Evolutionary conservation across 257 asterid genomes (phyloP).

Genomic region (Plectranthus barbatus): DNA sequence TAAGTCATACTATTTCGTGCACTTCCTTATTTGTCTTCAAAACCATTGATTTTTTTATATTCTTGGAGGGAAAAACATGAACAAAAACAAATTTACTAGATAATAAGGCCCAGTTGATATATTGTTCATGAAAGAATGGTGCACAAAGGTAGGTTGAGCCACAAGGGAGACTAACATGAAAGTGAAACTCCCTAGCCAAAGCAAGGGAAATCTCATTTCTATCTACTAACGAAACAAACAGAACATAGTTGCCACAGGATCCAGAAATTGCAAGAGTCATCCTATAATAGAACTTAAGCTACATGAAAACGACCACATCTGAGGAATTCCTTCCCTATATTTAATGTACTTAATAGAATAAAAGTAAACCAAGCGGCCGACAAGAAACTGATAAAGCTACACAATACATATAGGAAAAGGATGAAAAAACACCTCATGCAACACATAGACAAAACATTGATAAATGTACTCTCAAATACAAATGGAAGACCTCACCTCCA

Average conservation of each 20-base stretch:
- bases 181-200: background rate
- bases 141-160: too few relatives aligned
- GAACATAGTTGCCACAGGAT: background rate
- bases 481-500: constrained; percentile 35
- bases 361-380: background rate
- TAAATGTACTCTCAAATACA: background rate
- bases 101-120: background rate
- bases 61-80: background rate
- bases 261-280: background rate
- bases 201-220: background rate
- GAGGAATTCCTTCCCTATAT: background rate
- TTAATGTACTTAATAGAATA: background rate
- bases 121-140: background rate
- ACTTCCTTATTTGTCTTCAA: background rate
- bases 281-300: background rate
- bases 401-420: background rate
- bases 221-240: too few relatives aligned
- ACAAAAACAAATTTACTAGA: background rate
- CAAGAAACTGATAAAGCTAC: background rate
- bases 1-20: background rate
- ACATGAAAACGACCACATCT: background rate
- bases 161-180: too few relatives aligned
- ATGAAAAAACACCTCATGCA: background rate
- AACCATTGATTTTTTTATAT: background rate
- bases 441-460: background rate